These are phyloP conservation scores for Silybum marianum DNA, from an alignment of 129 eudicot species.

Conservation along the genomic window DNA sequence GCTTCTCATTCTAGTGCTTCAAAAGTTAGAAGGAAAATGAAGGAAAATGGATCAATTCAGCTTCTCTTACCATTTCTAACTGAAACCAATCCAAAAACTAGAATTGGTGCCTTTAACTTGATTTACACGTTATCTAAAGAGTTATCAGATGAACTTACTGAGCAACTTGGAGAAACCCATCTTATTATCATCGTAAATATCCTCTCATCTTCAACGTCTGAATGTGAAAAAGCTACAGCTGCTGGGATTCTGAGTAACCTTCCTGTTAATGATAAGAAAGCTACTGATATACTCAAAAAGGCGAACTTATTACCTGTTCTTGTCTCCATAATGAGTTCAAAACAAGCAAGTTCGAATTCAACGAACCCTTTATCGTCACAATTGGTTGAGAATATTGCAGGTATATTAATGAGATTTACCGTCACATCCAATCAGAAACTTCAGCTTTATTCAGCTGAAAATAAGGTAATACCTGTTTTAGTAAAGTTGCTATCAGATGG, in stretches of 20 bases:
- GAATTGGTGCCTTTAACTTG: constrained; percentile 59
- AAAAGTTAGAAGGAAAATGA: constrained; percentile 78
- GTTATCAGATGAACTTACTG: constrained; percentile 52
- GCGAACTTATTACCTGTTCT: constrained; percentile 64
- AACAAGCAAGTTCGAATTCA: constrained; percentile 25
- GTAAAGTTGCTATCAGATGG: constrained; percentile 63
- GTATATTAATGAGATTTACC: constrained; percentile 66
- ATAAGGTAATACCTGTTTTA: constrained; percentile 59
- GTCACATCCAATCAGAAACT: constrained; percentile 55
- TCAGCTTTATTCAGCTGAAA: constrained; percentile 64
- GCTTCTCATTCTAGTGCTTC: constrained; percentile 55
- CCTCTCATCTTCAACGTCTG: constrained; percentile 51
- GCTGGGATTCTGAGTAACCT: constrained; percentile 71
- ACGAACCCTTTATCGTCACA: constrained; percentile 23
- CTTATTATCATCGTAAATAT: constrained; percentile 45
- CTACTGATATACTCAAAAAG: constrained; percentile 61
- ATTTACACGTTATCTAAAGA: constrained; percentile 62
- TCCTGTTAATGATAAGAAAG: constrained; percentile 61
- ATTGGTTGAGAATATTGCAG: constrained; percentile 65
- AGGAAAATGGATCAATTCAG: constrained; percentile 70
- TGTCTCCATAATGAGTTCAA: constrained; percentile 49
- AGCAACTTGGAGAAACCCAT: constrained; percentile 63
- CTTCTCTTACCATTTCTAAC: constrained; percentile 67
- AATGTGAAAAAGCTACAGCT: constrained; percentile 65
- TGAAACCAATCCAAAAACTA: constrained; percentile 41